Evolutionary conservation across 2,329 filamentous ascomycete genomes (phyloP), one percentile per base, ranked within the genome.

Genomic region (Exophiala dermatitidis): DNA sequence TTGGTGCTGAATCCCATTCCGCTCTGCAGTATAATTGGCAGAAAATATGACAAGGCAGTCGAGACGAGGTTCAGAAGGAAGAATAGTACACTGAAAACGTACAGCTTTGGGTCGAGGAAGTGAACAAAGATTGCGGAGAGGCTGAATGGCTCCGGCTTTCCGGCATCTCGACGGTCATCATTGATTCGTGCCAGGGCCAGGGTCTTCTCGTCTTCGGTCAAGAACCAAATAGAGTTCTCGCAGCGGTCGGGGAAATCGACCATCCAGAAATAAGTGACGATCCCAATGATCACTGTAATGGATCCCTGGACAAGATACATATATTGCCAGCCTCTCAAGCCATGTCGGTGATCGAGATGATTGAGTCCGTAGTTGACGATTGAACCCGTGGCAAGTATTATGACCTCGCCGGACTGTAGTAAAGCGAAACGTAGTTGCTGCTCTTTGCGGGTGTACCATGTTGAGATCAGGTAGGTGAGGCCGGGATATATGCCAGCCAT

Each of bases 331-430:
- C 83, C 82, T 6, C 75, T 74, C 28, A 86, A 63, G 3, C 77
- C 78, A 1, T 70, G 72, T 6, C 66, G 71, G 1, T 81, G 81
- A 59, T 84, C 67, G 2, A 86, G 70, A 46, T 80, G 74, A 54
- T 86, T 85, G n/a, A 88, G 72, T 0, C 79, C 83, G 62, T 77
- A 87, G 65, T 87, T 87, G 61, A 86, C 77, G 55, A 86, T 81
- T 46, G 77, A 75, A 3, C 83, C 83, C 0, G 83, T 85, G 0
- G 82, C 82, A 1, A 88, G 72, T 2, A 85, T 75, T 10, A 80
- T 74, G 28, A 86, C 81, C 43, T 57, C 52, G 12, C 56, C 59
- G 6, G 59, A 59, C 12, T 59, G 56, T 32, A 61, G 49, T 29
- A 58, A 47, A 9, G 53, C 59, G 33, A 57, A 58, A 10, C 56